A percentile compares a stretch with the other conserved stretches of the same genome.
These are phyloP conservation scores for Candida pseudoglaebosa DNA, from an alignment of 805 yeast species.

Conservation along the genomic window DNA sequence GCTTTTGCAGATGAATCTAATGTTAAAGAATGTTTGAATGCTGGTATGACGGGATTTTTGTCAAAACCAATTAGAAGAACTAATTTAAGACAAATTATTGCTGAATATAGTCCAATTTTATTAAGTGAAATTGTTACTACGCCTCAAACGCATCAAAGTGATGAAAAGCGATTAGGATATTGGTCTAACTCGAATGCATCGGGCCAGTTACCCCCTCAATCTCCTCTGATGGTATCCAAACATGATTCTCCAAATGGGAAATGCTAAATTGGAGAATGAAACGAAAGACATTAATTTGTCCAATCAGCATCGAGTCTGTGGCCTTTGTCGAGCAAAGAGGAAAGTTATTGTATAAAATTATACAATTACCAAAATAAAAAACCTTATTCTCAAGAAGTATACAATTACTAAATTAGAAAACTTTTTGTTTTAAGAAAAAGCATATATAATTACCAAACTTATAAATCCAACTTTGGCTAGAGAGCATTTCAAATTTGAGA, in stretches of 20 bases:
- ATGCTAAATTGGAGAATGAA: too few relatives aligned
- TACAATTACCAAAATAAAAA: too few relatives aligned
- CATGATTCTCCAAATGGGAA: neutral
- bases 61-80: conserved; percentile 82
- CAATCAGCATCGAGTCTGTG: too few relatives aligned
- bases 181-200: neutral
- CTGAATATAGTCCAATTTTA: conserved; percentile 40
- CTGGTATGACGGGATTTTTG: conserved; percentile 92
- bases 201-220: neutral
- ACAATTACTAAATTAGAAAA: too few relatives aligned
- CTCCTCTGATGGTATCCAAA: neutral
- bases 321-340: too few relatives aligned
- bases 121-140: conserved; percentile 31
- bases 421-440: too few relatives aligned
- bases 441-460: too few relatives aligned
- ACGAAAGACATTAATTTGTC: too few relatives aligned
- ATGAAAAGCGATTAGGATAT: conserved; percentile 25
- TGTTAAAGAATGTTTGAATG: conserved; percentile 74
- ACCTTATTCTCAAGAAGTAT: too few relatives aligned
- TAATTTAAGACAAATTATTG: conserved; percentile 55
- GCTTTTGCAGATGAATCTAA: conserved; percentile 95
- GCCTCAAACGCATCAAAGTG: conserved; percentile 25
- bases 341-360: too few relatives aligned
- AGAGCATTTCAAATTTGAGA: too few relatives aligned
- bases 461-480: too few relatives aligned